Evolutionary conservation across 1,284 basidiomycete species (phyloP), one percentile per base, ranked within the genome.

Genomic region (Coriolopsis trogii): DNA sequence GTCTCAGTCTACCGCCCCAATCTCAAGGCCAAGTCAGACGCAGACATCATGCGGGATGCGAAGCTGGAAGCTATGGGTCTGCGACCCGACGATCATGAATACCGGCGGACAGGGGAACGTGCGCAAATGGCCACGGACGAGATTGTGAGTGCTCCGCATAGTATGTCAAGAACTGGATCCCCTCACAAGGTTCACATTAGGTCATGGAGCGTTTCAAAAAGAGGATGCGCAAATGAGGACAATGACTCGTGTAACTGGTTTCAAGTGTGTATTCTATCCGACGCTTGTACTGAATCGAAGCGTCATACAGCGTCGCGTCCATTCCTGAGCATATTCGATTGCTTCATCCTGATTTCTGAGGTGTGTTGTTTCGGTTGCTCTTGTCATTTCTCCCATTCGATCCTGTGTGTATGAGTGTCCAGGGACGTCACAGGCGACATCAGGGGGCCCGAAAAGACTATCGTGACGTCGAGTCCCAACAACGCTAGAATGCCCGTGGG

Each of bases 121-220:
- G 75, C 76, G 18, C 89, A 95, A 63, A 85, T 87, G 78, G 93
- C 95, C 3, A 97, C 93, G 1, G 95, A 98, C 62, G 93, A 97
- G 64, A 68, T 89, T 68, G 94, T 94, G 54, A 67, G 82, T 62
- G 75, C 61, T 9, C 21, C 33, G 33, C 20, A 16, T 16, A 34
- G 10, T 6, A n/a, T n/a, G n/a, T n/a, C n/a, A n/a, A n/a, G n/a
- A n/a, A n/a, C n/a, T n/a, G n/a, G n/a, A n/a, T n/a, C n/a, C n/a
- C n/a, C n/a, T n/a, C n/a, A n/a, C n/a, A n/a, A n/a, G n/a, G 28
- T 30, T 37, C 29, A 25, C 26, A 2, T 13, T 61, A 91, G 88
- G 87, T 89, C 49, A 89, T 92, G 89, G 88, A 91, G 67, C 82
- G 89, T 16, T 93, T 92, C 75, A 92, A 91, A 75, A 92, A 92